Evolutionary conservation across 345 rosid genomes (phyloP), one percentile per base, ranked within the genome.

Genomic region (Citropsis articulata): DNA sequence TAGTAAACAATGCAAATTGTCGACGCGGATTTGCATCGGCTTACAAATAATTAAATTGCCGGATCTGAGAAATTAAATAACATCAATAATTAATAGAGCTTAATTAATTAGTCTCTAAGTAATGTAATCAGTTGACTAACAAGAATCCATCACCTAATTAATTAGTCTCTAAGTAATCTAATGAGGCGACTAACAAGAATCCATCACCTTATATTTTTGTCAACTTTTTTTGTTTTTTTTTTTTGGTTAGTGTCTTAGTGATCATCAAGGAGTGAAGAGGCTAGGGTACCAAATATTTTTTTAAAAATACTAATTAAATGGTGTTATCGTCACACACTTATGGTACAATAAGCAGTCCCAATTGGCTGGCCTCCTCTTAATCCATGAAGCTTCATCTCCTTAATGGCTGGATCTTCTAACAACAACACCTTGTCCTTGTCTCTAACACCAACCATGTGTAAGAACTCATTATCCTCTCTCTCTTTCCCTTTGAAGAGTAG

Each of bases 391-490:
- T 88, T 95, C 91, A 78, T 88, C 73, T 91, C 97, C 80, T 84
- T 92, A 81, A 87, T 88, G 2, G 95, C 94, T 19, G 99, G 99
- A 89, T 92, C 96, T 80, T 96, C 87, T 71, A 96, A 76, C 82
- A 96, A 72, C 35, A 96, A 82, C 48, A 96, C 88, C 75, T 96
- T 93, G 87, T 93, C 93, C 78, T 88, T 90, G 86, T 93, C 97
- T 78, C 86, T 85, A 74, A 96, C 95, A 4, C 99, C 99, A 56
- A 91, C 92, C 99, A 96, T 93, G 95, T 93, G 98, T 76, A 96
- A 72, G 78, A 79, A 87, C 71, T 93, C 99, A 33, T 75, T 42
- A 70, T 92, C 91, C 38, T 91, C 99, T 83, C 93, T 91, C 72
- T 96, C 97, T 83, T 90, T 96, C 60, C 99, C 99, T 86, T 86